Evolutionary conservation across 805 yeast species (phyloP).

Genomic region (Starmerella sirachaensis): DNA sequence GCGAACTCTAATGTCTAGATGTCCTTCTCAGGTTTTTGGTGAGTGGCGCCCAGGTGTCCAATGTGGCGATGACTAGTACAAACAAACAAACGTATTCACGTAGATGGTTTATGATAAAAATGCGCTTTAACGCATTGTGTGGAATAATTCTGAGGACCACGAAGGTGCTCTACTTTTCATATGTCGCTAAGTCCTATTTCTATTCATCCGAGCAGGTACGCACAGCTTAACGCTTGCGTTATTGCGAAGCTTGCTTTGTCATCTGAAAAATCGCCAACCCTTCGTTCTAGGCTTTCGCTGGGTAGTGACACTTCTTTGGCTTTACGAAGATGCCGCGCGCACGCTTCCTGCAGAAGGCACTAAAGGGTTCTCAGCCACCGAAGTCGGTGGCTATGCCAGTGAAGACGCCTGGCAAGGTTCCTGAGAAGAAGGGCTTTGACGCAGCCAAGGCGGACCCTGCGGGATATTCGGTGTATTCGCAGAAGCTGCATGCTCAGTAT

Average conservation of each 20-base stretch:
- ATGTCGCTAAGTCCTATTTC: no score
- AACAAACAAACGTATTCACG: no score
- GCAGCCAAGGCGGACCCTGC: constrained; percentile 17
- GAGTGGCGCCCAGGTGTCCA: no score
- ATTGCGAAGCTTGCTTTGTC: background rate
- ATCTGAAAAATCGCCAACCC: constrained; percentile 8
- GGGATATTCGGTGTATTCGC: constrained; percentile 20
- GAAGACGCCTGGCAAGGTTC: constrained; percentile 4
- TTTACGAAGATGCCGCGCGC: constrained; percentile 20
- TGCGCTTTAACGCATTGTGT: no score
- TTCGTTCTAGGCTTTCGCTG: background rate
- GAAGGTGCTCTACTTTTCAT: no score
- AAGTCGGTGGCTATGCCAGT: constrained; percentile 17
- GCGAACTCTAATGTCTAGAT: no score
- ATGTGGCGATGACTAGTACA: no score
- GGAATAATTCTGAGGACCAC: no score
- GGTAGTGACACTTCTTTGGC: background rate
- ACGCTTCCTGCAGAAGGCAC: constrained; percentile 18
- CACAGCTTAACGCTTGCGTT: no score
- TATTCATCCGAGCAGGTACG: no score
- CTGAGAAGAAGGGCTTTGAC: constrained; percentile 11
- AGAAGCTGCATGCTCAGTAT: constrained; percentile 14
- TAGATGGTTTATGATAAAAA: no score
- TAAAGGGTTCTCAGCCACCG: constrained; percentile 21
- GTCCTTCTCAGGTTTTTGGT: background rate